Percentiles rank a stretch among this genome's conserved stretches.
phyloP scores from a whole-genome alignment of 176 grass and related monocot species.

The Dendrocalamus sinicus region DNA sequence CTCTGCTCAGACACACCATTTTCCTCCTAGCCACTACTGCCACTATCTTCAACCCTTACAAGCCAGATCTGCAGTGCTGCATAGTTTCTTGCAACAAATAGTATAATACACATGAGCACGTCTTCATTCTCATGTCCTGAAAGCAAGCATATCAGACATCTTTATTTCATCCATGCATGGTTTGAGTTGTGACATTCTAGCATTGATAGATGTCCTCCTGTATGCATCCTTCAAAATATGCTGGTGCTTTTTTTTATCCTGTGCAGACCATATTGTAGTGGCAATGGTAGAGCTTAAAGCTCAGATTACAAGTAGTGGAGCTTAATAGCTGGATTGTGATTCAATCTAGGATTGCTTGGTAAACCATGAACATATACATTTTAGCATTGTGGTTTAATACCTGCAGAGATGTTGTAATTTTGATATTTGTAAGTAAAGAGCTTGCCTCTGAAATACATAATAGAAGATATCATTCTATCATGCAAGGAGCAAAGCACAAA shows the following conservation, averaged over 20 bases:
- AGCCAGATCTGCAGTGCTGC: background rate
- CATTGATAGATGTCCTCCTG: background rate
- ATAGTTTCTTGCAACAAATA: background rate
- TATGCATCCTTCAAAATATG: constrained; percentile 16
- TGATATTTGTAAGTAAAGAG: background rate
- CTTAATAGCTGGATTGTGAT: background rate
- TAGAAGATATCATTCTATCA: constrained; percentile 2
- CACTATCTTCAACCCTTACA: background rate
- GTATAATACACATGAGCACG: background rate
- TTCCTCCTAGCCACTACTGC: background rate
- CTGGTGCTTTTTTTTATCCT: constrained; percentile 23
- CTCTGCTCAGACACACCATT: background rate
- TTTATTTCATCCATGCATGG: background rate
- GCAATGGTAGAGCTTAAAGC: background rate
- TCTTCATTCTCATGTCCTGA: constrained; percentile 22
- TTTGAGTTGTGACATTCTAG: constrained; percentile 1
- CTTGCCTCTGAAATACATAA: background rate
- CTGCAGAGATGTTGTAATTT: background rate
- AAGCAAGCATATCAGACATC: background rate
- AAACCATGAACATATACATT: background rate
- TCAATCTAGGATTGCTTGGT: constrained; percentile 15
- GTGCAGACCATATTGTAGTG: background rate
- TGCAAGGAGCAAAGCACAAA: background rate
- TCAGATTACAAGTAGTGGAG: background rate
- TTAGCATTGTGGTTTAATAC: background rate